Base-by-base conservation (phyloP, 495 filamentous ascomycete genomes). In the Delitschia confertaspora region DNA sequence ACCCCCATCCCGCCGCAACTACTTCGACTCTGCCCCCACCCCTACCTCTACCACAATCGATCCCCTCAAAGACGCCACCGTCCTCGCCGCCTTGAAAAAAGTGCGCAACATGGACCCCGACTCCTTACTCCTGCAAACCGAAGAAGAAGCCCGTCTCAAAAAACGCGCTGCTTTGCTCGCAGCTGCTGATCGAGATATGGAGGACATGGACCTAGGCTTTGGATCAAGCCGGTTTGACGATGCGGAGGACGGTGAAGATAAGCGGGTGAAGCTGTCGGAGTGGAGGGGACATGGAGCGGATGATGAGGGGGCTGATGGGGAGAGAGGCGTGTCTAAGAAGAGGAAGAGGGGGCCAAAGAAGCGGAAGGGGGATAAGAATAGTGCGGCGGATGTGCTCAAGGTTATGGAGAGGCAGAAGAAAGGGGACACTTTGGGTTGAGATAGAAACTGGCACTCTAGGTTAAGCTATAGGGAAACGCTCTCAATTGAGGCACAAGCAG, bases 131-230 rank as follows among this genome's bases (percentile, higher is more conserved):
- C 58, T 64, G 5, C 56, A 57, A 42, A 65, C 61, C 2, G 67
- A 68, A 17, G 58, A 68, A 21, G 67, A 69, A 38, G 66, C 47
- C 6, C 58, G 60, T 6, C 52, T 60, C 25, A 55, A 58, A 41
- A 82, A 80, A 18, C 76, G 80, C 14, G 78, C 76, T 57, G 78
- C 77, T 45, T 82, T 95, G 66, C 65, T 95, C 7, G 75, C 84
- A 51, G 73, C 78, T 32, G 74, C 79, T 31, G 82, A 83, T 48
- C 74, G 88, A 31, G 91, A 98, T 64, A 78, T 84, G 8, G 84
- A 88, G 31, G 91, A 98, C 64, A 74, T 98, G 67, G 91, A 98
- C 54, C 69, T 95, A 62, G 91, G 87, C 23, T 96, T 98, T 58
- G 91, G 93, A 5, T 81, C 80, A 11, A 87, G 80, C 50, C 75